Conservation (phyloP, 306 rosid genomes). For the Cercis canadensis region DNA sequence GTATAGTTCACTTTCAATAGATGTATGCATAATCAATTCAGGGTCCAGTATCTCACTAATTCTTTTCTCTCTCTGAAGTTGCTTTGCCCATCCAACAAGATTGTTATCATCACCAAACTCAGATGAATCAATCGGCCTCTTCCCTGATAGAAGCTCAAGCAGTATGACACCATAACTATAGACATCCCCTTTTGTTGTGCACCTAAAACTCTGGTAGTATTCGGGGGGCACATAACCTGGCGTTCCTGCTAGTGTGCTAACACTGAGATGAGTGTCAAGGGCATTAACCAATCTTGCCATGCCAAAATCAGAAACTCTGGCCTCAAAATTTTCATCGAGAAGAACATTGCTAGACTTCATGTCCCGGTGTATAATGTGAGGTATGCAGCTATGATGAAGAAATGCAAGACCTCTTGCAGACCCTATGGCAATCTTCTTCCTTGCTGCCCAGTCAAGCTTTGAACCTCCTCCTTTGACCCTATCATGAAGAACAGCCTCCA, state of each 20-base stretch:
- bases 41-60: conserved; percentile 62
- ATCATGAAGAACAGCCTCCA: conserved; percentile 78
- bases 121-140: conserved; percentile 64
- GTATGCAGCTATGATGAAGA: conserved; percentile 86
- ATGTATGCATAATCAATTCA: conserved; percentile 49
- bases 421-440: conserved; percentile 78
- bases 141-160: conserved; percentile 78
- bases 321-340: conserved; percentile 77
- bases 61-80: conserved; percentile 65
- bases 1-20: conserved; percentile 54
- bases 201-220: conserved; percentile 84
- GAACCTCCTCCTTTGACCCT: conserved; percentile 46
- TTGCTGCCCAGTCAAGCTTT: conserved; percentile 66
- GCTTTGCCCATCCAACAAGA: conserved; percentile 85
- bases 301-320: conserved; percentile 85
- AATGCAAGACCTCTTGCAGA: conserved; percentile 87
- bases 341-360: conserved; percentile 92
- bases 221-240: conserved; percentile 92
- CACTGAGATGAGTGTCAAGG: conserved; percentile 83
- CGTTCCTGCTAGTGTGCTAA: conserved; percentile 84
- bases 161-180: conserved; percentile 80
- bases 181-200: conserved; percentile 85
- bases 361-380: conserved; percentile 85
- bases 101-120: conserved; percentile 81
- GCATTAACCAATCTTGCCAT: conserved; percentile 86